These are phyloP conservation scores for Powellomyces hirtus DNA, from an alignment of 192 early-diverging fungal species.

Conservation along the genomic window DNA sequence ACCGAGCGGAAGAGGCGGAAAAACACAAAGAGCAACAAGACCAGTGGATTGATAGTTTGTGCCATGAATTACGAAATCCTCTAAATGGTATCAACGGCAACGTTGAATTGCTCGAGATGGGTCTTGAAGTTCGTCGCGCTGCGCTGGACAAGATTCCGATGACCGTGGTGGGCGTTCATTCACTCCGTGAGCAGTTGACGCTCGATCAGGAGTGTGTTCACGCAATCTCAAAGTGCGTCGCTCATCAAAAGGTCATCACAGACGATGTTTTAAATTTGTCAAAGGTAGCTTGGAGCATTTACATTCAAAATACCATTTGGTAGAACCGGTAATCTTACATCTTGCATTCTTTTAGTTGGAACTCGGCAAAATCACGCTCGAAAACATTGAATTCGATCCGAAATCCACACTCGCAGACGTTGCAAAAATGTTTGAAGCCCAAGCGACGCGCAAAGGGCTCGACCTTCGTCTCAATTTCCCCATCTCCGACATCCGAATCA, in stretches of 20 bases:
- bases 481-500: constrained; percentile 1
- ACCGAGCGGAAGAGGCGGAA: constrained; percentile 25
- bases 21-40: constrained; percentile 19
- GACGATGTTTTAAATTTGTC: too few species aligned
- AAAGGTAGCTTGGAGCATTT: too few species aligned
- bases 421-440: constrained; percentile 18
- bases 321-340: too few species aligned
- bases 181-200: background rate
- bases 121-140: background rate
- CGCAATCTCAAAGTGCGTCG: constrained; percentile 23
- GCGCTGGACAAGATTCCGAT: background rate
- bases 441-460: constrained; percentile 6
- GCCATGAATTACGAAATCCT: constrained; percentile 11
- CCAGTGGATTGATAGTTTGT: constrained; percentile 21
- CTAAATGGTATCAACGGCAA: constrained; percentile 25
- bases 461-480: constrained; percentile 20
- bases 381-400: constrained; percentile 4
- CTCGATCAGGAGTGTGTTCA: constrained; percentile 18
- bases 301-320: too few species aligned
- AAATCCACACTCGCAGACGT: background rate
- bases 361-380: too few species aligned
- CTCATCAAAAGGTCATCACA: constrained; percentile 23
- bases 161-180: background rate
- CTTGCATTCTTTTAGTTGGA: too few species aligned
- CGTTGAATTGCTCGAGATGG: constrained; percentile 5